These are phyloP conservation scores for Sporothrix mexicana DNA, from an alignment of 2,329 filamentous ascomycete species.

Conservation along the genomic window DNA sequence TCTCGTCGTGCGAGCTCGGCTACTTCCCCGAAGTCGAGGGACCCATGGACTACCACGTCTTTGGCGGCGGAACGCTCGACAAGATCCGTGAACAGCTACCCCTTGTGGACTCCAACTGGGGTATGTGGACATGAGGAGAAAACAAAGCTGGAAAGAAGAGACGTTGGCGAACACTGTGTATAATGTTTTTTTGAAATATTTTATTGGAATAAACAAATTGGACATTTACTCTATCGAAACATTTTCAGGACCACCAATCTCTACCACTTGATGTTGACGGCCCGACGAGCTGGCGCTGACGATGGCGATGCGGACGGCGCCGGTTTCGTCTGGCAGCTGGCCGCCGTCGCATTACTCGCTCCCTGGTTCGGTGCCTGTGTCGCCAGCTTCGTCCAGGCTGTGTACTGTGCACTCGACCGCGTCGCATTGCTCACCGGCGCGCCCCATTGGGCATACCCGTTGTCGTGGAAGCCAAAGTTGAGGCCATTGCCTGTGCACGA, in stretches of 20 bases:
- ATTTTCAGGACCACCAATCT: not conserved
- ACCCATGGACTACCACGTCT: constrained; percentile 40
- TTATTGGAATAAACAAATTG: not conserved
- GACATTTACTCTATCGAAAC: not conserved
- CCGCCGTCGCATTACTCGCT: not conserved
- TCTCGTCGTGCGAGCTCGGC: constrained; percentile 59
- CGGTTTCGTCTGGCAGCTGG: constrained; percentile 5
- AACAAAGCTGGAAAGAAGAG: no score
- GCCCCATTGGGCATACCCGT: constrained; percentile 39
- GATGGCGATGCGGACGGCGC: not conserved
- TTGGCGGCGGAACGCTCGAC: not conserved
- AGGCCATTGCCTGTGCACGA: constrained; percentile 32
- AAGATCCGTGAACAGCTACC: constrained; percentile 7
- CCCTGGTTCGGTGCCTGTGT: constrained; percentile 37
- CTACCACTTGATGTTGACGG: not conserved
- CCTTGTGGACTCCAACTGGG: constrained; percentile 19
- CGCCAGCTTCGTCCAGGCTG: constrained; percentile 33
- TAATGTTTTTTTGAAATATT: not conserved
- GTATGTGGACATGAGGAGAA: not conserved
- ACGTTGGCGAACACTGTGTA: no score
- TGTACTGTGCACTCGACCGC: constrained; percentile 24
- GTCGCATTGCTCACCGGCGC: constrained; percentile 33
- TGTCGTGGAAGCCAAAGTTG: constrained; percentile 35
- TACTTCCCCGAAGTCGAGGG: constrained; percentile 63
- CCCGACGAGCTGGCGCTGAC: not conserved